These are phyloP conservation scores for Avena atlantica DNA, from an alignment of 176 grass and related monocot genomes.

Conservation along the genomic window DNA sequence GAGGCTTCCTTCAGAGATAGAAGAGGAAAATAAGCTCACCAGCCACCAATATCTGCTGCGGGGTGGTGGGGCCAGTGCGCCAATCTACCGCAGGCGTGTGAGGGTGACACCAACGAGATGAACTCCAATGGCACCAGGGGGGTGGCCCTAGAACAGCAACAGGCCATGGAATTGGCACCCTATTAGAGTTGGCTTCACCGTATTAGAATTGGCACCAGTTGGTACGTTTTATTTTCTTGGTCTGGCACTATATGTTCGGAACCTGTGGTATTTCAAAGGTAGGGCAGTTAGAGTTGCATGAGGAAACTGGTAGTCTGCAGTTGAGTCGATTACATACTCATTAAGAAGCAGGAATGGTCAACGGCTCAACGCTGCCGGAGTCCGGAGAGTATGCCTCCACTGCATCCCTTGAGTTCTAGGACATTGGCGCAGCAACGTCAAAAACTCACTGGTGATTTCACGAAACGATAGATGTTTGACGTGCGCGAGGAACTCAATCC, in stretches of 20 bases:
- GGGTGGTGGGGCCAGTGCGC: too few species aligned
- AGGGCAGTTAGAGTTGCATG: background rate
- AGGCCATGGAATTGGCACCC: too few species aligned
- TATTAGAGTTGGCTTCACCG: background rate
- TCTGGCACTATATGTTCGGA: background rate
- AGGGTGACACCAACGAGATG: too few species aligned
- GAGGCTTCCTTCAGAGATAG: too few species aligned
- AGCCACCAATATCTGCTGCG: too few species aligned
- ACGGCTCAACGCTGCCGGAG: background rate
- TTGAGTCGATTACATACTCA: background rate
- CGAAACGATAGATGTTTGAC: background rate
- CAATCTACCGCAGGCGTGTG: too few species aligned
- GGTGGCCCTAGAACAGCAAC: too few species aligned
- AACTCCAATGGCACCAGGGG: too few species aligned
- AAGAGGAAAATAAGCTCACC: too few species aligned
- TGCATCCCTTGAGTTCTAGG: background rate
- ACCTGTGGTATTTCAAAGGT: background rate
- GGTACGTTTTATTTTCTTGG: background rate
- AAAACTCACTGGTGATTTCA: conserved; percentile 22
- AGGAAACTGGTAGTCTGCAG: background rate
- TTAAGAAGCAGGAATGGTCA: background rate
- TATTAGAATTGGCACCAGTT: background rate
- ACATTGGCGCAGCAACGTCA: background rate
- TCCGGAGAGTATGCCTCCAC: background rate
- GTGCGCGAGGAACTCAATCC: conserved; percentile 23